Evolutionary conservation across 106 monocot genomes (phyloP).

Genomic region (Iris macrosiphon): DNA sequence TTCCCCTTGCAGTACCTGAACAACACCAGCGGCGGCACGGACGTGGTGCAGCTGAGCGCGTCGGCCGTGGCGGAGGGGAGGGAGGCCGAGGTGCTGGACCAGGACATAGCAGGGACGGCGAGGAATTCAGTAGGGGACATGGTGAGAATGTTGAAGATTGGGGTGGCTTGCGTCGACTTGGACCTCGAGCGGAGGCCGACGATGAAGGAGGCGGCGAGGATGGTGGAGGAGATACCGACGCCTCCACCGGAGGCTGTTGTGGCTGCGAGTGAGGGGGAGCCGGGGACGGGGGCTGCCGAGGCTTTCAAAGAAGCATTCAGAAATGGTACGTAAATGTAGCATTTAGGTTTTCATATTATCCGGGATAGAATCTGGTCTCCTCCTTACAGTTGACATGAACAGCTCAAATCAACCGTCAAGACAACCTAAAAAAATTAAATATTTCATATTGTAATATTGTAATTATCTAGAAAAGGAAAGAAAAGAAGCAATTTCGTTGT

Average conservation of each 20-base stretch:
- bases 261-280: not conserved
- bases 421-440: no score
- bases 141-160: constrained; percentile 32
- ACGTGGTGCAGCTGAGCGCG: constrained; percentile 36
- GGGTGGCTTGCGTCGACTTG: constrained; percentile 10
- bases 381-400: no score
- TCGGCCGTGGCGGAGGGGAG: constrained; percentile 22
- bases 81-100: constrained; percentile 49
- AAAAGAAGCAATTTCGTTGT: no score
- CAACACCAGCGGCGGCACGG: constrained; percentile 40
- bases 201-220: constrained; percentile 27
- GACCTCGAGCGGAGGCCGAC: constrained; percentile 35
- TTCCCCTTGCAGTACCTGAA: constrained; percentile 17
- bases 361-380: no score
- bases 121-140: constrained; percentile 1
- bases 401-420: no score
- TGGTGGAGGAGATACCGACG: constrained; percentile 11
- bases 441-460: no score
- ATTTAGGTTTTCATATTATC: no score
- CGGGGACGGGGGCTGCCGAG: no score
- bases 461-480: no score
- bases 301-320: no score
- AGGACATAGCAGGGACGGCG: constrained; percentile 1
- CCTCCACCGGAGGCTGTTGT: not conserved
- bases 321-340: no score